Conservation (phyloP, 169 alveolate species). For the Eimeria nieschulzi region DNA sequence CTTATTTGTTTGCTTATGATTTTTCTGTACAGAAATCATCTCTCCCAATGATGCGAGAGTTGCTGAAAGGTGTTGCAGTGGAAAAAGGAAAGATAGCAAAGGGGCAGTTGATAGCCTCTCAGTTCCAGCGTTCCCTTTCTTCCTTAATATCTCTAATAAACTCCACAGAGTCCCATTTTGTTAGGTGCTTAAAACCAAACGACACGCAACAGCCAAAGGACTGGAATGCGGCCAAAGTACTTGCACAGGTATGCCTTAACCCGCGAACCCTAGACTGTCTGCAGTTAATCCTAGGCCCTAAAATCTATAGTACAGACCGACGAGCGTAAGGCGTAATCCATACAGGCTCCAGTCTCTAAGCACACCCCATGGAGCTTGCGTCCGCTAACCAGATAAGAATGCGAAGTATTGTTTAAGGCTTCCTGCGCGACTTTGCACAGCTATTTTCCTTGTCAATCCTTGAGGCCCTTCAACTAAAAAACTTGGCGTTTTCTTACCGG, state of each 20-base stretch:
- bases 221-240: constrained; percentile 88
- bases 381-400: too few species aligned
- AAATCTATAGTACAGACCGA: too few species aligned
- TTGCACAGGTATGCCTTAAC: constrained; percentile 84
- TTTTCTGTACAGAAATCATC: constrained; percentile 82
- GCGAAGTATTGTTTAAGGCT: too few species aligned
- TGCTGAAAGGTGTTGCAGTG: constrained; percentile 85
- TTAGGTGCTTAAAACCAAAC: constrained; percentile 91
- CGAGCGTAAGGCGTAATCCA: too few species aligned
- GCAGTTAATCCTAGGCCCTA: too few species aligned
- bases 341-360: too few species aligned
- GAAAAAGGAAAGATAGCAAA: constrained; percentile 91
- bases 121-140: constrained; percentile 86
- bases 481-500: too few species aligned
- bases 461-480: too few species aligned
- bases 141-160: constrained; percentile 86
- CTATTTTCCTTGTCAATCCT: too few species aligned
- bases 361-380: too few species aligned
- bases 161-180: constrained; percentile 90
- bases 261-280: too few species aligned
- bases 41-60: constrained; percentile 80
- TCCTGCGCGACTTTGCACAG: too few species aligned
- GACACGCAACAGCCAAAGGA: constrained; percentile 88
- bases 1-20: not conserved
- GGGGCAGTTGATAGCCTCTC: constrained; percentile 91